Conservation (phyloP, 352 stramenopile genomes). For the Phytophthora sojae region DNA sequence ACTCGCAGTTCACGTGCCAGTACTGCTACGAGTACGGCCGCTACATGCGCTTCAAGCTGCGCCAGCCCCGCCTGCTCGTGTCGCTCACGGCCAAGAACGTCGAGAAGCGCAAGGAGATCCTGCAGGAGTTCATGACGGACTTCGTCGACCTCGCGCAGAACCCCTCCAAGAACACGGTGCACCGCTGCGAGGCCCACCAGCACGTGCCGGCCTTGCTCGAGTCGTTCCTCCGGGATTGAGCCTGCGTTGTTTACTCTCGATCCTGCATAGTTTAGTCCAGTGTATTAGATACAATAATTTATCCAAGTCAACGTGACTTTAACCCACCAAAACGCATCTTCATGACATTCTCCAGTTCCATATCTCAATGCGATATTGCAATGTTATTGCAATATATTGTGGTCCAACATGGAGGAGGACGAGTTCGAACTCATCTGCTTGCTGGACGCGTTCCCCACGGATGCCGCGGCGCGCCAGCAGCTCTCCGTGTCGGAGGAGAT, state of each 20-base stretch:
- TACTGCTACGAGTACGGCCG: slow-evolving; percentile 70
- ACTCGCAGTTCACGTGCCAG: slow-evolving; percentile 57
- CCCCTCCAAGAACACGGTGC: slow-evolving; percentile 40
- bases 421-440: slow-evolving; percentile 61
- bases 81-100: slow-evolving; percentile 41
- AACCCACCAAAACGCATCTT: not conserved
- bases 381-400: not conserved
- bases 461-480: not conserved
- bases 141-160: slow-evolving; percentile 57
- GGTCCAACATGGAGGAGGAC: slow-evolving; percentile 48
- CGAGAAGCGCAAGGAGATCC: slow-evolving; percentile 59
- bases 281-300: slow-evolving; percentile 34
- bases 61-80: slow-evolving; percentile 53
- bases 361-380: not conserved
- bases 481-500: slow-evolving; percentile 60
- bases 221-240: slow-evolving; percentile 54
- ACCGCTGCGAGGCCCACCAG: slow-evolving; percentile 52
- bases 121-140: slow-evolving; percentile 60
- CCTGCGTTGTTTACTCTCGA: slow-evolving; percentile 6
- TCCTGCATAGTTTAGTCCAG: slow-evolving; percentile 11
- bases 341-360: not conserved
- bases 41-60: slow-evolving; percentile 59
- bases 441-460: slow-evolving; percentile 43
- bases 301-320: slow-evolving; percentile 8
- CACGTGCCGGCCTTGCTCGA: slow-evolving; percentile 61